Evolutionary conservation across 1,284 basidiomycete species (phyloP), one percentile per base, ranked within the genome.

Genomic region (Wolfiporia cocos): DNA sequence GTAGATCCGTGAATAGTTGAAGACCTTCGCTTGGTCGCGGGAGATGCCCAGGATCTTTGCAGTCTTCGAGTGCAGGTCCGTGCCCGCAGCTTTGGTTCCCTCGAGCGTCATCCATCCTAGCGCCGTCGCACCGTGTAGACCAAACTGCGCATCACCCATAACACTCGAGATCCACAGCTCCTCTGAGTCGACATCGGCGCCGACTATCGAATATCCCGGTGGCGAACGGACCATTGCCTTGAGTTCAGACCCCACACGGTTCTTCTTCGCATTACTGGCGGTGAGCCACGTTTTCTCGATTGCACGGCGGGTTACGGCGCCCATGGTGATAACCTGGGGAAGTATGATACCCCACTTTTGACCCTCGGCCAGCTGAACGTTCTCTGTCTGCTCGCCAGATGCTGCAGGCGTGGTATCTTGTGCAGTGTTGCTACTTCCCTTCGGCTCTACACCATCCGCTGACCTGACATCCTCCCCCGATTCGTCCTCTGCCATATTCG

Each of bases 91-190:
- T 65, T 99, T 99, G n/a, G 94, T 97, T 1, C 96, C 96, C 64
- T 99, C 96, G 20, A 99, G 77, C 10, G 95, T 99, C 95, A 99
- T 99, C 96, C 95, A 99, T 0, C 95, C 96, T 34, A 99, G 85
- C 0, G 95, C 93, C 1, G 94, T 97, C 3, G 93, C 92, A 14
- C 96, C 95, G 54, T 99, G 95, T 44, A 97, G 66, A 6, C 95
- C 96, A 60, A 99, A 97, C 65, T 99, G 95, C 0, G 94, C 92
- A 59, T 99, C 96, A 3, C 95, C 95, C 92, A 98, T 96, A 47
- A 93, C 92, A 56, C 91, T 94, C 35, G 94, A 96, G 53, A 99
- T 99, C 96, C 96, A 99, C 19, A 99, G 72, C 64, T 99, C 96
- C 66, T 99, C 94, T 23, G 92, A 96, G 63, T 99, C 95, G 17